Percentiles rank a stretch among this genome's conserved stretches.
Evolutionary conservation across 2,329 filamentous ascomycete species (phyloP).

Genomic region (Penicillium sp.): DNA sequence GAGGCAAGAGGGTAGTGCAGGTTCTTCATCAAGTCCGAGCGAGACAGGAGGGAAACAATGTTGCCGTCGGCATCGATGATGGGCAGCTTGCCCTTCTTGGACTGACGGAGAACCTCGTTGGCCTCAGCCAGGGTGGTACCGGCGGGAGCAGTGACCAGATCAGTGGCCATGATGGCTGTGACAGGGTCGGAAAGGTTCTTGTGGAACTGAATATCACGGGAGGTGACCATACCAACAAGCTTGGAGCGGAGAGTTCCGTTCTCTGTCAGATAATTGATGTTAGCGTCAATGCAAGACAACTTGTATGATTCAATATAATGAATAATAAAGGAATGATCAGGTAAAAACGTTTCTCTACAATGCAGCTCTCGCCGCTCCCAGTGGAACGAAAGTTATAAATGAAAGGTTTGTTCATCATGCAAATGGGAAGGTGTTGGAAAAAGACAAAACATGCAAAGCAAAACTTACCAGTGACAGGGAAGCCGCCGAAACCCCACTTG

Average conservation of each 20-base stretch:
- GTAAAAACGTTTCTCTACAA: constrained; percentile 70
- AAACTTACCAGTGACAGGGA: constrained; percentile 93
- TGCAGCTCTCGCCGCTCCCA: constrained; percentile 80
- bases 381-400: constrained; percentile 99
- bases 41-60: constrained; percentile 86
- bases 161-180: constrained; percentile 90
- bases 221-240: constrained; percentile 95
- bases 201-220: constrained; percentile 97
- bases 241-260: constrained; percentile 90
- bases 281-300: constrained; percentile 14
- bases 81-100: constrained; percentile 97
- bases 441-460: constrained; percentile 11
- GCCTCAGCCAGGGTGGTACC: constrained; percentile 85
- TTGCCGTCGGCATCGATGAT: constrained; percentile 83
- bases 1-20: constrained; percentile 94
- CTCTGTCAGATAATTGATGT: constrained; percentile 57
- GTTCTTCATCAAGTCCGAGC: constrained; percentile 98
- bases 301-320: constrained; percentile 7
- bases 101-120: constrained; percentile 88
- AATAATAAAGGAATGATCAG: constrained; percentile 41
- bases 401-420: constrained; percentile 70
- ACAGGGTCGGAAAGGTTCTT: constrained; percentile 70
- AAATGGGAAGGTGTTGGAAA: constrained; percentile 16
- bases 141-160: constrained; percentile 81
- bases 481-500: constrained; percentile 98